Percentiles rank a stretch among this genome's conserved stretches.
Conservation (phyloP, 2,329 filamentous ascomycete species). For the Coniochaeta ligniaria region DNA sequence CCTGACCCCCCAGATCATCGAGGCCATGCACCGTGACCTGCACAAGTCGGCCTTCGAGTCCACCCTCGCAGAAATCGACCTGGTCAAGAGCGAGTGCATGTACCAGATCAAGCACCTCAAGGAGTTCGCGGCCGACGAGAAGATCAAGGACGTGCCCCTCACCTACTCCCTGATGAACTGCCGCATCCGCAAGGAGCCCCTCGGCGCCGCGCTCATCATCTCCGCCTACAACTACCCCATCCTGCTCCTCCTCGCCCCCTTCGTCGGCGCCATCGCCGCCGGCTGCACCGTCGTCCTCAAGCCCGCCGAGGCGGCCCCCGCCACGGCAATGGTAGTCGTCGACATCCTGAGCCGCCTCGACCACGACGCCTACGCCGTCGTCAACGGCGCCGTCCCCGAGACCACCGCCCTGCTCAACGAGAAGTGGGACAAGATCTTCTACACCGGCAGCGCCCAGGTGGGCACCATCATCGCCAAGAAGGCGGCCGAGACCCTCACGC, state of each 20-base stretch:
- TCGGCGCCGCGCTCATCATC: conserved; percentile 79
- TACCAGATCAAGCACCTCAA: conserved; percentile 71
- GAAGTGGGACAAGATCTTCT: conserved; percentile 98
- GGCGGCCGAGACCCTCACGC: conserved; percentile 82
- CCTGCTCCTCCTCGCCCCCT: conserved; percentile 68
- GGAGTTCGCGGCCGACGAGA: conserved; percentile 78
- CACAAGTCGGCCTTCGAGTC: conserved; percentile 73
- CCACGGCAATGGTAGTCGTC: conserved; percentile 70
- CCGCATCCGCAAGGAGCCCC: conserved; percentile 76
- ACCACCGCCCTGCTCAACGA: conserved; percentile 75
- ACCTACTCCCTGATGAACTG: conserved; percentile 64
- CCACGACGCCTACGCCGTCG: conserved; percentile 62
- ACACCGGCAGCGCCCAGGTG: conserved; percentile 74
- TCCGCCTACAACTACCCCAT: conserved; percentile 93
- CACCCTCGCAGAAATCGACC: conserved; percentile 66
- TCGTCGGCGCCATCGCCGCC: conserved; percentile 85
- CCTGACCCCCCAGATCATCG: conserved; percentile 62
- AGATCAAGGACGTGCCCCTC: conserved; percentile 58
- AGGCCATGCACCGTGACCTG: conserved; percentile 72
- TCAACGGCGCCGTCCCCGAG: conserved; percentile 78
- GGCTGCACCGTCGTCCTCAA: conserved; percentile 89
- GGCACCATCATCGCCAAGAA: conserved; percentile 86
- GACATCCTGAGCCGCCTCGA: conserved; percentile 77
- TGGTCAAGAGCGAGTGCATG: conserved; percentile 74
- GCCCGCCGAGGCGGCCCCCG: conserved; percentile 76